phyloP scores from a whole-genome alignment of 164 flowering plant genomes.

The Dillenia suffruticosa region DNA sequence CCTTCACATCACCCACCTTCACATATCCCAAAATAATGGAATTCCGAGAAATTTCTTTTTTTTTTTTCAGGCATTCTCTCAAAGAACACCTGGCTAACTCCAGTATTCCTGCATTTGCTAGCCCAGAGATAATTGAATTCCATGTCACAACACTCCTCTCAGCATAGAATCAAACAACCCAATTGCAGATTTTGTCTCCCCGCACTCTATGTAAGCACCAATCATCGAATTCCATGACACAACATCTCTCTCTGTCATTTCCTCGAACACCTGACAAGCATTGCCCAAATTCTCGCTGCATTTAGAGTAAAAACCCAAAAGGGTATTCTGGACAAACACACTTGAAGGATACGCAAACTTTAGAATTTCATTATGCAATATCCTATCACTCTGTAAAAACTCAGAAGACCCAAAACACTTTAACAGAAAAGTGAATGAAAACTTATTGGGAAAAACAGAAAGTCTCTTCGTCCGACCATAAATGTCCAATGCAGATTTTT shows the following conservation, averaged over 20 bases:
- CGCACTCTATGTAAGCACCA: constrained; percentile 28
- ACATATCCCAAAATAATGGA: constrained; percentile 40
- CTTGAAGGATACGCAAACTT: constrained; percentile 34
- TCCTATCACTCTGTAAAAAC: constrained; percentile 21
- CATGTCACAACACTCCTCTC: constrained; percentile 35
- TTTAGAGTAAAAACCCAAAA: constrained; percentile 36
- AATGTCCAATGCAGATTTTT: constrained; percentile 18
- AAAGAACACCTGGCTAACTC: constrained; percentile 29
- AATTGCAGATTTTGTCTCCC: constrained; percentile 22
- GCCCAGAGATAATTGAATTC: constrained; percentile 34
- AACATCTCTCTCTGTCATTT: constrained; percentile 36
- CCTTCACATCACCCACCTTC: constrained; percentile 23
- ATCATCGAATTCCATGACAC: constrained; percentile 44
- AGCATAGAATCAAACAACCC: constrained; percentile 32
- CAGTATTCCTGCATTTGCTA: constrained; percentile 32
- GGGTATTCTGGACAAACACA: constrained; percentile 41
- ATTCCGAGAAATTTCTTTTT: constrained; percentile 40
- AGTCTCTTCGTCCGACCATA: constrained; percentile 31
- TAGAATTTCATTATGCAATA: constrained; percentile 32
- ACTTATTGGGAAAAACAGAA: constrained; percentile 23
- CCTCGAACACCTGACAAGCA: constrained; percentile 29
- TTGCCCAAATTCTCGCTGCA: constrained; percentile 20
- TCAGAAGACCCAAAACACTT: constrained; percentile 24
- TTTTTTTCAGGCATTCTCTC: constrained; percentile 26
- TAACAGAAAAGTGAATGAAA: constrained; percentile 39